A percentile compares a stretch with the other conserved stretches of the same genome.
These are phyloP conservation scores for Phanerochaete carnosa DNA, from an alignment of 768 basidiomycete genomes.

Conservation along the genomic window DNA sequence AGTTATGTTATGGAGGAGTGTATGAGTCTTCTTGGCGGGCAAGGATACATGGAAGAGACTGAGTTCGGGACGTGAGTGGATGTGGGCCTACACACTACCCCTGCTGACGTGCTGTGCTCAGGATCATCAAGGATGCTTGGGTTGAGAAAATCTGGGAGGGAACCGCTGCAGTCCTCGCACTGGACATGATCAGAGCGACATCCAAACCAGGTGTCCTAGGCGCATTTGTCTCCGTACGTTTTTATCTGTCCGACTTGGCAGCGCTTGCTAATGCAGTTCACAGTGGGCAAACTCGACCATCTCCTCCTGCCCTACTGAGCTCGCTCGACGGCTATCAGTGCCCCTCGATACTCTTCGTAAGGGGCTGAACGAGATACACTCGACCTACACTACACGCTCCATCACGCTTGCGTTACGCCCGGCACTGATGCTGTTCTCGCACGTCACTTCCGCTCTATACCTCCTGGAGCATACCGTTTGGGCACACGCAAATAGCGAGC, in stretches of 20 bases:
- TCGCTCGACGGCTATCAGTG: slow-evolving; percentile 27
- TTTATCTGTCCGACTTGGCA: background rate
- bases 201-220: slow-evolving; percentile 39
- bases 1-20: slow-evolving; percentile 66
- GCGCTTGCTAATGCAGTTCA: background rate
- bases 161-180: slow-evolving; percentile 60
- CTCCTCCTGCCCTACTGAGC: slow-evolving; percentile 35
- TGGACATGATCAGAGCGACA: slow-evolving; percentile 62
- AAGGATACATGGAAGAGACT: slow-evolving; percentile 84
- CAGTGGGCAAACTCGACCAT: slow-evolving; percentile 54
- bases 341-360: slow-evolving; percentile 27
- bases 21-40: slow-evolving; percentile 71
- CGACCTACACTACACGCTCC: slow-evolving; percentile 38
- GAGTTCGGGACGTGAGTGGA: slow-evolving; percentile 51
- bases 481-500: slow-evolving; percentile 33
- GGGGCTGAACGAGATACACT: slow-evolving; percentile 38
- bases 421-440: slow-evolving; percentile 55
- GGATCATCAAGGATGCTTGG: slow-evolving; percentile 60
- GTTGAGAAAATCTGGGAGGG: slow-evolving; percentile 89
- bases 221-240: slow-evolving; percentile 48
- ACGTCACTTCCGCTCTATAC: slow-evolving; percentile 48
- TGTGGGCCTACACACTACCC: background rate
- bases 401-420: slow-evolving; percentile 52
- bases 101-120: slow-evolving; percentile 13
- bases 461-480: slow-evolving; percentile 71